phyloP scores from a whole-genome alignment of 1,284 basidiomycete genomes.

The Neolentinus lepideus region DNA sequence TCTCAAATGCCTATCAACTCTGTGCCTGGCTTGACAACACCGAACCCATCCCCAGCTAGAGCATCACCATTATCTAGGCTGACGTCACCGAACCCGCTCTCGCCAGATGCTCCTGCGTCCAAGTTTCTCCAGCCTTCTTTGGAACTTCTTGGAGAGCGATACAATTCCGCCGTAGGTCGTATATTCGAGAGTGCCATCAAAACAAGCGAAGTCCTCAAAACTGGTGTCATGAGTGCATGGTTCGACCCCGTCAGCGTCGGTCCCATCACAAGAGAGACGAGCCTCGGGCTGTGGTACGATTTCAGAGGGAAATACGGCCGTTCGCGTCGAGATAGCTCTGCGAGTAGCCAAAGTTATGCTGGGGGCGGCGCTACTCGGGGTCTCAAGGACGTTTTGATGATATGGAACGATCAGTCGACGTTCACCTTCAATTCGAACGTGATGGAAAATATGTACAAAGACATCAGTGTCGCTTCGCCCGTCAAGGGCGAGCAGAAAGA shows the following conservation, averaged over 20 bases:
- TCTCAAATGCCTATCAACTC: not conserved
- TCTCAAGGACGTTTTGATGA: not conserved
- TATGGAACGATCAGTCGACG: not conserved
- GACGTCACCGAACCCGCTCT: not conserved
- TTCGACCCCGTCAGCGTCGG: constrained; percentile 22
- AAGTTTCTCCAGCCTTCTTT: not conserved
- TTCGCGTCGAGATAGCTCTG: not conserved
- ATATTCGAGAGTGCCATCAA: constrained; percentile 24
- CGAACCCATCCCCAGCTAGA: not conserved
- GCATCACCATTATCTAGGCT: not conserved
- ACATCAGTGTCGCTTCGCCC: not conserved
- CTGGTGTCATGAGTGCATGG: constrained; percentile 25
- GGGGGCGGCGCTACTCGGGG: not conserved
- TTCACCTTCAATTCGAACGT: not conserved
- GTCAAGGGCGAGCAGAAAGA: not conserved
- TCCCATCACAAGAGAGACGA: constrained; percentile 12
- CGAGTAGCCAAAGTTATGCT: not conserved
- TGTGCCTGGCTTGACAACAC: not conserved
- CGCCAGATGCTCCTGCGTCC: not conserved
- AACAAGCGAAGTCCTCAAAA: constrained; percentile 10
- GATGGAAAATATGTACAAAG: constrained; percentile 2
- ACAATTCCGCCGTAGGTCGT: constrained; percentile 17
- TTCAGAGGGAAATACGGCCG: not conserved
- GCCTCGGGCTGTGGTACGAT: not conserved
- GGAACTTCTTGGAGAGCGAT: not conserved